Conservation (phyloP, 2,329 filamentous ascomycete genomes). For the Aaosphaeria arxii region DNA sequence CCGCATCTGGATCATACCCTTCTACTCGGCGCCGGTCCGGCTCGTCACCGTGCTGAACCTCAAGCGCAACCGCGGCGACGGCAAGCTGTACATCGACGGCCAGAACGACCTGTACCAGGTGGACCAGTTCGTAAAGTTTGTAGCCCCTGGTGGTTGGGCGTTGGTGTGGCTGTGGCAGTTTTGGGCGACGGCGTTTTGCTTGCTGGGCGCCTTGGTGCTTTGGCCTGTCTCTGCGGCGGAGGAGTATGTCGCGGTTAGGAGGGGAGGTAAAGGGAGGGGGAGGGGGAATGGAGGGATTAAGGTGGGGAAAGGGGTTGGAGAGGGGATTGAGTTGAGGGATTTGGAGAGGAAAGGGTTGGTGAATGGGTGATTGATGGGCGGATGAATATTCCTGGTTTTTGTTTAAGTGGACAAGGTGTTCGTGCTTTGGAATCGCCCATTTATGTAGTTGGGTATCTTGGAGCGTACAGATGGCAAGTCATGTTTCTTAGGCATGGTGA, state of each 20-base stretch:
- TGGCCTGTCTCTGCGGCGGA: constrained; percentile 52
- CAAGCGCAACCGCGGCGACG: constrained; percentile 40
- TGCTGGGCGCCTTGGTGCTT: constrained; percentile 54
- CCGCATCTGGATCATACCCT: constrained; percentile 72
- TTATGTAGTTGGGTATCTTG: too few relatives aligned
- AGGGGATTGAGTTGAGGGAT: constrained; percentile 11
- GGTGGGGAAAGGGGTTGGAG: not conserved
- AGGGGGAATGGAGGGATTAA: constrained; percentile 3
- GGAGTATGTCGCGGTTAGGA: constrained; percentile 26
- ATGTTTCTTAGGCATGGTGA: too few relatives aligned
- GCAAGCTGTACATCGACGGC: constrained; percentile 66
- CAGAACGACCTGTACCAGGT: constrained; percentile 84
- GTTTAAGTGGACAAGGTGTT: too few relatives aligned
- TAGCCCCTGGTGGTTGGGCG: constrained; percentile 57
- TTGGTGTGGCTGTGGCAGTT: constrained; percentile 63
- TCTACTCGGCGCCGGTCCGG: constrained; percentile 65
- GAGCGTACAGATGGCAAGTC: too few relatives aligned
- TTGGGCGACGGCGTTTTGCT: constrained; percentile 62
- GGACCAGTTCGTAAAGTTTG: constrained; percentile 71
- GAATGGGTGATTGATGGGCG: not conserved
- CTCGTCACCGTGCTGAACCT: constrained; percentile 69
- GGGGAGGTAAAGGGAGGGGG: not conserved
- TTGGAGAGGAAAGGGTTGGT: constrained; percentile 10
- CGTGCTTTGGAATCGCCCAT: too few relatives aligned
- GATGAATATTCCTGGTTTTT: not conserved